These are phyloP conservation scores for Aspergillus chevalieri DNA, from an alignment of 2,329 filamentous ascomycete genomes.

Conservation along the genomic window DNA sequence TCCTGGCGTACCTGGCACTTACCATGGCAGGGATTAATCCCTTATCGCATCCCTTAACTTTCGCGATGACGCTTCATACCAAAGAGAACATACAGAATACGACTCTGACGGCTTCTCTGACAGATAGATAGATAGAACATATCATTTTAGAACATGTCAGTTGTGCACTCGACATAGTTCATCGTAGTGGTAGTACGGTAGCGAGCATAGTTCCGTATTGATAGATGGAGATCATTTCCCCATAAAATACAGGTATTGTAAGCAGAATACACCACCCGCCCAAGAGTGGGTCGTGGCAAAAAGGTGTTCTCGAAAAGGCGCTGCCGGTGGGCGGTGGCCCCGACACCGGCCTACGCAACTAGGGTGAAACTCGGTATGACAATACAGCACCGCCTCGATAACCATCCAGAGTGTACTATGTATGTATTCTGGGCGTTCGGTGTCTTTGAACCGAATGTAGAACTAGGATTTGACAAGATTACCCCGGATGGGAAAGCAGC, in stretches of 20 bases:
- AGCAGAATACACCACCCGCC: not conserved
- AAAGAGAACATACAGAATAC: no score
- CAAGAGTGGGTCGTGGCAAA: not conserved
- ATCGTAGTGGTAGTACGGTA: not conserved
- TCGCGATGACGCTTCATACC: no score
- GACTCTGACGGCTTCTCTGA: no score
- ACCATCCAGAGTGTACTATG: not conserved
- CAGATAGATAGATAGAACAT: no score
- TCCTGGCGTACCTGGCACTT: no score
- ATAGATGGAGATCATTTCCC: no score
- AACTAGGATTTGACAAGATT: not conserved
- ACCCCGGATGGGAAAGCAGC: slow-evolving; percentile 3
- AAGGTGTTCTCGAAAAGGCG: no score
- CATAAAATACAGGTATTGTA: not conserved
- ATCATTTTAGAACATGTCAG: no score
- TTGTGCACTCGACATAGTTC: not conserved
- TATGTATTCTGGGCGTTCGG: slow-evolving; percentile 1
- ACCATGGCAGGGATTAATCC: no score
- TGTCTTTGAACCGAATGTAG: not conserved
- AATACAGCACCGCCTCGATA: not conserved
- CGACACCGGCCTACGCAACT: not conserved
- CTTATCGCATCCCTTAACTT: no score
- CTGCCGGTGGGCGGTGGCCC: not conserved
- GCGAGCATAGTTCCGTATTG: no score
- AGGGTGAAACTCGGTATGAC: not conserved